These are phyloP conservation scores for Angomonas ambiguus DNA, from an alignment of 208 protist species.

Conservation along the genomic window DNA sequence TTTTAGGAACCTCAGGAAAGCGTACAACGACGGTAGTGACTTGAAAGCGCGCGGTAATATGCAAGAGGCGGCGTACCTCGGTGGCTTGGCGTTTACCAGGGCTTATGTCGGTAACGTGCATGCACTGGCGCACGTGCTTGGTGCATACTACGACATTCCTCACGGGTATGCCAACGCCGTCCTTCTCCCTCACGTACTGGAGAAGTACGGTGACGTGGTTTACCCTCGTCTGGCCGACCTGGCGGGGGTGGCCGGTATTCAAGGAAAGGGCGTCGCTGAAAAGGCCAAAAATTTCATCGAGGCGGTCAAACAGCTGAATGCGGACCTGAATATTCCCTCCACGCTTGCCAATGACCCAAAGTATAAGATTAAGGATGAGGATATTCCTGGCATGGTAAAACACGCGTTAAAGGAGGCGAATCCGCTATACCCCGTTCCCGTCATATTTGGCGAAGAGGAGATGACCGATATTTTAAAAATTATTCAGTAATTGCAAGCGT, in stretches of 20 bases:
- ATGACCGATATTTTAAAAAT: conserved; percentile 27
- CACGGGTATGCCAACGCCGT: conserved; percentile 84
- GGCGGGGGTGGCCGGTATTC: conserved; percentile 24
- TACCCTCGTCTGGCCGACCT: conserved; percentile 33
- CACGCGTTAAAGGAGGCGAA: conserved; percentile 47
- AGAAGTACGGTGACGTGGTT: conserved; percentile 38
- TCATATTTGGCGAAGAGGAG: conserved; percentile 47
- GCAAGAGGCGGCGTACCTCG: conserved; percentile 69
- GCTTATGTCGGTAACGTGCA: conserved; percentile 85
- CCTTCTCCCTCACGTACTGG: conserved; percentile 63
- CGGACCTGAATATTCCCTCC: conserved; percentile 33
- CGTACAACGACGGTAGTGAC: conserved; percentile 46
- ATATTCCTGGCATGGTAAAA: conserved; percentile 35
- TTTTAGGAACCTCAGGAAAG: conserved; percentile 39
- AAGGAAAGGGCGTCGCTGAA: conserved; percentile 24
- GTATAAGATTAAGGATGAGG: conserved; percentile 30
- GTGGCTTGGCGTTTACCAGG: conserved; percentile 82
- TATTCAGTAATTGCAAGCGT: conserved; percentile 8
- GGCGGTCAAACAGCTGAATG: conserved; percentile 42
- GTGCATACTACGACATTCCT: conserved; percentile 65
- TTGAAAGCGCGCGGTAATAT: conserved; percentile 58
- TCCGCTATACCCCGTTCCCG: conserved; percentile 58
- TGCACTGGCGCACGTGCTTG: conserved; percentile 73
- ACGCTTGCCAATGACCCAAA: conserved; percentile 23
- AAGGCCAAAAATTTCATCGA: conserved; percentile 43